Conservation (phyloP, 345 rosid genomes). For the Isatis tinctoria region DNA sequence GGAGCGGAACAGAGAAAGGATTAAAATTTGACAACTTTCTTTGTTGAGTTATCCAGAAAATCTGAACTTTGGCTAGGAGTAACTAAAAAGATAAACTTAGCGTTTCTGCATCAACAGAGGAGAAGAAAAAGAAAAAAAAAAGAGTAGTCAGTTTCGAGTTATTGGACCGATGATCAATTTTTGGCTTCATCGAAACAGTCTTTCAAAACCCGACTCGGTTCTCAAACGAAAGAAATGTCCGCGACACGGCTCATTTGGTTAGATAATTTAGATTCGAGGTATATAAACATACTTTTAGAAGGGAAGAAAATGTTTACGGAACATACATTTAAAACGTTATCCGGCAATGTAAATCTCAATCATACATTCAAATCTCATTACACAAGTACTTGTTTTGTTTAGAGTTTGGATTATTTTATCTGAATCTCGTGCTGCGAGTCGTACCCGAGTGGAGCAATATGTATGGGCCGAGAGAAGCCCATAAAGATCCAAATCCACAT, state of each 20-base stretch:
- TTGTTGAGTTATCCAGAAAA: background rate
- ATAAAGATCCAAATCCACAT: background rate
- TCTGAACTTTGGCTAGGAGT: background rate
- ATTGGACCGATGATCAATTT: constrained; percentile 11
- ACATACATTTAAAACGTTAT: no score
- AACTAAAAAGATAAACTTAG: background rate
- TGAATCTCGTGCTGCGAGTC: no score
- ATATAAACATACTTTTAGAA: no score
- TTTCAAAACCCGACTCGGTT: background rate
- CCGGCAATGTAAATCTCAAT: background rate
- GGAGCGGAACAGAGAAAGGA: background rate
- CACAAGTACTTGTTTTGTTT: background rate
- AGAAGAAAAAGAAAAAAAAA: background rate
- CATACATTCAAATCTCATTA: background rate
- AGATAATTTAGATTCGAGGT: background rate
- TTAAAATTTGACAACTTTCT: background rate
- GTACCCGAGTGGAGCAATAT: background rate
- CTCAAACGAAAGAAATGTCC: background rate
- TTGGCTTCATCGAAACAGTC: background rate
- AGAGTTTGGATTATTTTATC: background rate
- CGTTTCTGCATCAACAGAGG: background rate
- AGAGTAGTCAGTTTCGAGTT: background rate
- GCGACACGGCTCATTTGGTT: background rate
- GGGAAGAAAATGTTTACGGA: no score
- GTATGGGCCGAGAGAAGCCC: background rate